These are phyloP conservation scores for Viridothelium virens DNA, from an alignment of 495 filamentous ascomycete genomes.

Conservation along the genomic window DNA sequence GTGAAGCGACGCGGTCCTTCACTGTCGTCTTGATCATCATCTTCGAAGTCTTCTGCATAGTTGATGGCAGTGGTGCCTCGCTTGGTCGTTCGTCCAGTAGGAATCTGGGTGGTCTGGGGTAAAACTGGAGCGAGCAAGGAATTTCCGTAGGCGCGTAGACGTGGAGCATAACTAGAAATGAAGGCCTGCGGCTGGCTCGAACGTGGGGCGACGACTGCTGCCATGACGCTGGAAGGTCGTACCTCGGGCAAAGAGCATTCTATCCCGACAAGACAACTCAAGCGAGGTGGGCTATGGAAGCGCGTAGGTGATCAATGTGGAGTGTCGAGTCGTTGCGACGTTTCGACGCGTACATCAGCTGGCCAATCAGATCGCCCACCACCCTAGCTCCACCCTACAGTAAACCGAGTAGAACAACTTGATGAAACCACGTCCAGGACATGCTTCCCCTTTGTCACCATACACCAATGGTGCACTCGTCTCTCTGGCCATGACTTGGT, in stretches of 20 bases:
- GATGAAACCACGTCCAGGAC: too few relatives aligned
- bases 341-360: not conserved
- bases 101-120: constrained; percentile 51
- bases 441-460: constrained; percentile 3
- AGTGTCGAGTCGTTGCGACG: not conserved
- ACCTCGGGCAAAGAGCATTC: not conserved
- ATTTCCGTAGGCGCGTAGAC: constrained; percentile 85
- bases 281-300: too few relatives aligned
- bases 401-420: too few relatives aligned
- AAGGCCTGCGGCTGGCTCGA: constrained; percentile 56
- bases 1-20: constrained; percentile 72
- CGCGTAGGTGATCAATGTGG: too few relatives aligned
- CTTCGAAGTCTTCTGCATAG: constrained; percentile 94
- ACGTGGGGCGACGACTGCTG: constrained; percentile 9
- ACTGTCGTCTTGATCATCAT: constrained; percentile 88
- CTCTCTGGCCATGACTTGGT: constrained; percentile 2
- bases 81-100: constrained; percentile 81
- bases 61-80: constrained; percentile 93
- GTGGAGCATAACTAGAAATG: constrained; percentile 83
- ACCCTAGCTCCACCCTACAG: not conserved
- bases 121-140: constrained; percentile 84
- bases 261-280: not conserved
- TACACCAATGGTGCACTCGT: not conserved
- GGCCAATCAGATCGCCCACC: not conserved
- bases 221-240: not conserved